phyloP scores from a whole-genome alignment of 2,329 filamentous ascomycete genomes.

The Cytospora schulzeri region DNA sequence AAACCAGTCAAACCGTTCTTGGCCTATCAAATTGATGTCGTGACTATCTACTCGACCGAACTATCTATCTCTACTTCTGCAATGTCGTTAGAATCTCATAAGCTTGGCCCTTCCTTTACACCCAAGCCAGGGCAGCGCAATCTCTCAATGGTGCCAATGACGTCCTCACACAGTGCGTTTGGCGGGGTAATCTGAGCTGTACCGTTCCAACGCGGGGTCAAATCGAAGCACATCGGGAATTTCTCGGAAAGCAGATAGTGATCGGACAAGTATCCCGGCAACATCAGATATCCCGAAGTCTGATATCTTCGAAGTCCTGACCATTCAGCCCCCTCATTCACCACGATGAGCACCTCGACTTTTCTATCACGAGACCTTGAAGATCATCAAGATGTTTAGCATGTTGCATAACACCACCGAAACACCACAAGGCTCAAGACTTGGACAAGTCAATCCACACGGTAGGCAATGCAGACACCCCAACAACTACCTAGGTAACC shows the following conservation, averaged over 20 bases:
- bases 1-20: no score
- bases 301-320: background rate
- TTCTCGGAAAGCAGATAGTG: background rate
- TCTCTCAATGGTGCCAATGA: background rate
- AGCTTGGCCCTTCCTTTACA: background rate
- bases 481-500: no score
- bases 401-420: background rate
- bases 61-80: background rate
- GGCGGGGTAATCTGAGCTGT: background rate
- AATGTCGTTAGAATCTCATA: background rate
- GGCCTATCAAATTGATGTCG: background rate
- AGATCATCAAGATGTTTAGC: no score
- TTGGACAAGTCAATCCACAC: no score
- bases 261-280: background rate
- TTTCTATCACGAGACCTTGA: no score
- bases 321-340: background rate
- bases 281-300: background rate
- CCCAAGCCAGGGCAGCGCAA: background rate
- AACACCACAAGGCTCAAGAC: background rate
- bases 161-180: background rate
- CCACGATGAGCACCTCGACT: background rate
- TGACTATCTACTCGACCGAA: background rate
- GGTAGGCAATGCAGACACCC: no score
- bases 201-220: background rate
- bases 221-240: background rate